phyloP scores from a whole-genome alignment of 306 rosid genomes.

The Vigna nakashimae region DNA sequence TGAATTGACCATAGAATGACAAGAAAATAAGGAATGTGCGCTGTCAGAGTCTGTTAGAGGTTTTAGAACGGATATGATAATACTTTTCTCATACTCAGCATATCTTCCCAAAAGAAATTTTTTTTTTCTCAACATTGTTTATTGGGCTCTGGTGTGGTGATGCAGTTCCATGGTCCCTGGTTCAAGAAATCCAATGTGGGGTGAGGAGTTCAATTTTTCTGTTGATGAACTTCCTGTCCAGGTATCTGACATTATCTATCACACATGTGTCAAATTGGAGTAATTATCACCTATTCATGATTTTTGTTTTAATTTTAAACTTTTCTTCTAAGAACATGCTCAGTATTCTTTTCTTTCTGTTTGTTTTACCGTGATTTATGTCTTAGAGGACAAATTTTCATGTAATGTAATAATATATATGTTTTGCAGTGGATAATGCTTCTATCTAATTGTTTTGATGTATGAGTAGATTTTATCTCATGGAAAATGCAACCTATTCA shows the following conservation, averaged over 20 bases:
- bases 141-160: constrained; percentile 42
- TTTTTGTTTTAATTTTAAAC: neutral
- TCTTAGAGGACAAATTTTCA: constrained; percentile 7
- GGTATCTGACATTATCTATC: constrained; percentile 53
- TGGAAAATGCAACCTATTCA: no score
- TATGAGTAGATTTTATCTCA: constrained; percentile 3
- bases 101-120: constrained; percentile 33
- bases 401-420: constrained; percentile 7
- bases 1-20: constrained; percentile 12
- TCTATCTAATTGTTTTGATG: constrained; percentile 3
- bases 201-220: constrained; percentile 95
- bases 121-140: constrained; percentile 21
- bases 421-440: constrained; percentile 32
- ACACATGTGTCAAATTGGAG: constrained; percentile 28
- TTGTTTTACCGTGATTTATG: neutral
- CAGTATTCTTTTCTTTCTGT: neutral
- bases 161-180: constrained; percentile 99
- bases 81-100: constrained; percentile 30
- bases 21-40: constrained; percentile 22
- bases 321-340: constrained; percentile 17
- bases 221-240: constrained; percentile 96
- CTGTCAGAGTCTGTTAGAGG: constrained; percentile 13
- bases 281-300: constrained; percentile 33
- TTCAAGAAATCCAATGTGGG: constrained; percentile 99
- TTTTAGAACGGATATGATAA: constrained; percentile 8